Base-by-base conservation (phyloP, 805 yeast species). In the Jamesozyma spencerorum region DNA sequence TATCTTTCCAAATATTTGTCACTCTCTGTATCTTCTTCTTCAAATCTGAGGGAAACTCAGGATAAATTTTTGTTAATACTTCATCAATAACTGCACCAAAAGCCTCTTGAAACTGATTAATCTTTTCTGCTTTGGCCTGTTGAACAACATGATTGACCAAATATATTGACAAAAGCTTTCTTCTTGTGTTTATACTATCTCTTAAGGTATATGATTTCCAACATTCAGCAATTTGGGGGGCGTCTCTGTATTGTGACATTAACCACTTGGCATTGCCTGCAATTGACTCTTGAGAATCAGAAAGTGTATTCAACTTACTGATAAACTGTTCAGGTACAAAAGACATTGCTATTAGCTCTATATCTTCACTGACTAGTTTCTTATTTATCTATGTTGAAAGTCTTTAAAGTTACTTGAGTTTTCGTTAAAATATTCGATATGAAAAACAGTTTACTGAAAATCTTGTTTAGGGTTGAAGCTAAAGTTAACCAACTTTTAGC, bases 1-100 rank as follows among this genome's bases (percentile, higher is more conserved):
- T 63, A 50, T 76, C 76, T 31, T 68, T 66, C 86, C 86, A 81
- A n/a, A 81, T 83, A 30, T 64, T 69, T 14, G 77, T 65, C 14
- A 81, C 77, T 29, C 87, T 66, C 33, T 65, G 70, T 10, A 79
- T 69, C 41, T 77, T 75, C 36, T 70, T 71, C 44, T 69, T 68
- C 10, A 71, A 59, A n/a, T 69, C 74, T 29, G 53, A 41, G 12
- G 68, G 63, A n/a, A 62, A 57, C 18, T 50, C 57, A 2, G 57
- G 50, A 47, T 64, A 68, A 10, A 68, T 67, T 3, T 44, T 45
- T 4, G 49, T 57, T 11, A 71, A 41, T 2, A 69, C 65, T 12
- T 47, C 58, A 3, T 68, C 64, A 17, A 53, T 45, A 8, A 55
- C 54, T 2, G 19, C 38, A 13, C 56, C 59, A 41, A 60, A 58